Evolutionary conservation across 768 basidiomycete genomes (phyloP), one percentile per base, ranked within the genome.

Genomic region (Lanmaoa pseudosensibilis): DNA sequence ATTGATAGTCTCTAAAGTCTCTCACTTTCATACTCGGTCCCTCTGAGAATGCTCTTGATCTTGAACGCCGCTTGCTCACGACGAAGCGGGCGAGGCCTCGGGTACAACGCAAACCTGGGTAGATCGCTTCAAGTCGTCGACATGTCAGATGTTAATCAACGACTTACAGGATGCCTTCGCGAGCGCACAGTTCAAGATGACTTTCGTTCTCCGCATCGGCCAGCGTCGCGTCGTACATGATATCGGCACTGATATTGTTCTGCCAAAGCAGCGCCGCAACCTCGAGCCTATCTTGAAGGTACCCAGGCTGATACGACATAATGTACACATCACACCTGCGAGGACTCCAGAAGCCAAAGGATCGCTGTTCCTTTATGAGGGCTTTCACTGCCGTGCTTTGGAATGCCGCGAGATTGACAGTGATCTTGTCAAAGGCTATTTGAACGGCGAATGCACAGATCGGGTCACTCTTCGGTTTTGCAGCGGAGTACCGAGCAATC

Each of bases 341-440:
- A n/a, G 92, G 92, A 69, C 89, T 90, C 90, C 90, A 94, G 65
- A 84, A 90, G 0, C 92, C 92, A 58, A 92, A 94, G 0, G 92
- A 92, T 12, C 84, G 83, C 57, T 86, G 83, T 64, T 92, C 89
- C 68, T 88, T 92, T 50, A 91, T 75, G 6, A 91, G 77, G 3
- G 80, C 80, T 67, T 84, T 85, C 37, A 90, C 80, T 1, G 86
- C 85, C 1, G 74, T 69, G 10, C 81, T 80, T 65, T 93, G 90
- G 66, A 83, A 88, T 2, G 83, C 75, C 0, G 88, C 90, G 2
- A 93, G 76, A 12, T 83, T 80, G 1, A 79, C 73, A 0, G 87
- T 83, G 57, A 94, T 89, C 74, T 87, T 89, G 67, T 93, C 89
- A 5, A 93, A 73, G 5, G 85, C 83, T 37, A 94, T 86, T 61